A percentile compares a stretch with the other conserved stretches of the same genome.
Evolutionary conservation across 192 early-diverging fungal species (phyloP).

Genomic region (Dissophora ornata): DNA sequence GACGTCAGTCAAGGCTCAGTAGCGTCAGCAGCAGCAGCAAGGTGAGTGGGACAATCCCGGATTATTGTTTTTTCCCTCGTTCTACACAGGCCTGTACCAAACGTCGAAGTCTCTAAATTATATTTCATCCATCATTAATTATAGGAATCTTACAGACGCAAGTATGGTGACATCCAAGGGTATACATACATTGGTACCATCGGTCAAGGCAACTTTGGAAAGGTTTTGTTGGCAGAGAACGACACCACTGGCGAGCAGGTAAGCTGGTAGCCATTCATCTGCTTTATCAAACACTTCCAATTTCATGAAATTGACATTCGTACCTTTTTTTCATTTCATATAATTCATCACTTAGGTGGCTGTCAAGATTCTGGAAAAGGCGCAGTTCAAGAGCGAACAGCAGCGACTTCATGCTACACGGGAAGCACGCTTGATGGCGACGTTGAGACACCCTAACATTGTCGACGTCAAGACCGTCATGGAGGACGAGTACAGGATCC

Average conservation of each 20-base stretch:
- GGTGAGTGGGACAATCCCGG: too few species aligned
- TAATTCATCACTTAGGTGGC: too few species aligned
- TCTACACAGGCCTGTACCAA: too few species aligned
- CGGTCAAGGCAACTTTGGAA: constrained; percentile 73
- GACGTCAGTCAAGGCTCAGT: constrained; percentile 41
- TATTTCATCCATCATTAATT: too few species aligned
- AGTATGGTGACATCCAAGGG: constrained; percentile 48
- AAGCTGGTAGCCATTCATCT: too few species aligned
- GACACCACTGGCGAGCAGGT: constrained; percentile 57
- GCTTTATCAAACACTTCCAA: neutral
- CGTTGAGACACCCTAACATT: constrained; percentile 64
- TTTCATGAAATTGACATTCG: too few species aligned
- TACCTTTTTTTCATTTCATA: too few species aligned
- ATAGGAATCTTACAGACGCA: constrained; percentile 49
- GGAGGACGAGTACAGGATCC: constrained; percentile 62
- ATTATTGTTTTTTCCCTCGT: too few species aligned
- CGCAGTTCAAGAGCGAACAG: constrained; percentile 62
- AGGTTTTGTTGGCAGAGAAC: constrained; percentile 68
- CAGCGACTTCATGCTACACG: constrained; percentile 61
- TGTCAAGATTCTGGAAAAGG: constrained; percentile 70
- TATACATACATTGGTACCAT: constrained; percentile 57
- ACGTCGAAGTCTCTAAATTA: too few species aligned
- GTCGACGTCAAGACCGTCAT: constrained; percentile 65
- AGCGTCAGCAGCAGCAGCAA: constrained; percentile 41
- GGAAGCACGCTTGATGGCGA: constrained; percentile 61